phyloP scores from a whole-genome alignment of 2,329 filamentous ascomycete species.

The Nemania diffusa region DNA sequence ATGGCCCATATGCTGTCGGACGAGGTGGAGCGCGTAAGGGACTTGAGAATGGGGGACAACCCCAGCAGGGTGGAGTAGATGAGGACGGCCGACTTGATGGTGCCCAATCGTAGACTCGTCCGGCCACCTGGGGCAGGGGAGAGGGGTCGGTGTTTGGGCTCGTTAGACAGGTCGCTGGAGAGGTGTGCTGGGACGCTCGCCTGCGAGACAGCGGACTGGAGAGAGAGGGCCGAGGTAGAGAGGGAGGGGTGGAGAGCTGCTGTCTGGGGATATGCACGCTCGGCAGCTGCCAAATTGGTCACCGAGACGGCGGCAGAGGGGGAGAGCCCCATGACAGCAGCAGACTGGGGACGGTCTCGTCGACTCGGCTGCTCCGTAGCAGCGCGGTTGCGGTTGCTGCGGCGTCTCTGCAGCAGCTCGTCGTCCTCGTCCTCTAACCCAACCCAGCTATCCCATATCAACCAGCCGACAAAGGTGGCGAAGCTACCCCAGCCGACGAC shows the following conservation, averaged over 20 bases:
- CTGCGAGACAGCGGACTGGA: conserved; percentile 58
- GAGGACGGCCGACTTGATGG: conserved; percentile 89
- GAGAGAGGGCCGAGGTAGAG: conserved; percentile 66
- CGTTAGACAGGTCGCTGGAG: conserved; percentile 49
- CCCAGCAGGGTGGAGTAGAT: conserved; percentile 94
- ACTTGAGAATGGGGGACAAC: conserved; percentile 94
- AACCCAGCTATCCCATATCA: conserved; percentile 92
- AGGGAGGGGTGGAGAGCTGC: conserved; percentile 58
- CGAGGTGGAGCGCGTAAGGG: conserved; percentile 90
- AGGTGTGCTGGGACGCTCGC: conserved; percentile 44
- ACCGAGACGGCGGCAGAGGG: conserved; percentile 58
- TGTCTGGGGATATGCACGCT: conserved; percentile 46
- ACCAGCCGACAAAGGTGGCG: conserved; percentile 86
- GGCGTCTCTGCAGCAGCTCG: conserved; percentile 49
- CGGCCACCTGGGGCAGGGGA: conserved; percentile 53
- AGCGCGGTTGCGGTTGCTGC: conserved; percentile 52
- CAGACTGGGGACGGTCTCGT: conserved; percentile 45
- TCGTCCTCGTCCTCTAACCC: conserved; percentile 66
- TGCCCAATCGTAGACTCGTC: conserved; percentile 71
- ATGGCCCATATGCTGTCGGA: conserved; percentile 98
- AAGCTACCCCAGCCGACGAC: conserved; percentile 87
- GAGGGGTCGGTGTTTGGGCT: conserved; percentile 49
- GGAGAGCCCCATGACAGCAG: conserved; percentile 40
- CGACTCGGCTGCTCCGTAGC: conserved; percentile 46
- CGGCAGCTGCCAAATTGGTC: conserved; percentile 53